Evolutionary conservation across 2,329 filamentous ascomycete genomes (phyloP).

Genomic region (Clonostachys rosea): DNA sequence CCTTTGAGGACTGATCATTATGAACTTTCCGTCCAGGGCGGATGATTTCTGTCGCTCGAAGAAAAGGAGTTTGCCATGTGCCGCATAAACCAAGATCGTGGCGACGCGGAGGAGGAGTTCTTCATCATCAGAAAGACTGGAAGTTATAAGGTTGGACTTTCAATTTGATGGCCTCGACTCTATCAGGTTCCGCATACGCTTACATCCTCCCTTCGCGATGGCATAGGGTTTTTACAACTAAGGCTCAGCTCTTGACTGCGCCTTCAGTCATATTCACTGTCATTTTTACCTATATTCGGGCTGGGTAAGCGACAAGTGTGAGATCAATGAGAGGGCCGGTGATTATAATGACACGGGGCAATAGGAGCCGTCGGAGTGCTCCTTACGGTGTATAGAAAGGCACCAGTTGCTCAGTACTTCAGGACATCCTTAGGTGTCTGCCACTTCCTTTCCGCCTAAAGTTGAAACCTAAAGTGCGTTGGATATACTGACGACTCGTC

Average conservation of each 20-base stretch:
- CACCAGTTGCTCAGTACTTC: neutral
- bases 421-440: neutral
- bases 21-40: slow-evolving; percentile 11
- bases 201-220: slow-evolving; percentile 12
- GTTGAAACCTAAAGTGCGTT: too few species aligned
- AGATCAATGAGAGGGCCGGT: slow-evolving; percentile 9
- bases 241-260: slow-evolving; percentile 10
- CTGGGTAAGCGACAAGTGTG: slow-evolving; percentile 11
- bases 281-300: slow-evolving; percentile 9
- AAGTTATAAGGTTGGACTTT: slow-evolving; percentile 8
- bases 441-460: too few species aligned
- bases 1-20: slow-evolving; percentile 9
- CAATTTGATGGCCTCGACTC: slow-evolving; percentile 5
- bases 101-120: slow-evolving; percentile 6
- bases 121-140: slow-evolving; percentile 3
- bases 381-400: neutral
- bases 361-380: neutral
- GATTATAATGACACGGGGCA: neutral
- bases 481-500: too few species aligned
- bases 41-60: slow-evolving; percentile 5
- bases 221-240: slow-evolving; percentile 9
- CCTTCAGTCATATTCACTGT: slow-evolving; percentile 14
- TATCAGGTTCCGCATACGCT: slow-evolving; percentile 8
- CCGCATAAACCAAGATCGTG: slow-evolving; percentile 7
- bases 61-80: slow-evolving; percentile 6